Evolutionary conservation across 2,329 filamentous ascomycete species (phyloP), one percentile per base, ranked within the genome.

Genomic region (Fusarium tjaetaba): DNA sequence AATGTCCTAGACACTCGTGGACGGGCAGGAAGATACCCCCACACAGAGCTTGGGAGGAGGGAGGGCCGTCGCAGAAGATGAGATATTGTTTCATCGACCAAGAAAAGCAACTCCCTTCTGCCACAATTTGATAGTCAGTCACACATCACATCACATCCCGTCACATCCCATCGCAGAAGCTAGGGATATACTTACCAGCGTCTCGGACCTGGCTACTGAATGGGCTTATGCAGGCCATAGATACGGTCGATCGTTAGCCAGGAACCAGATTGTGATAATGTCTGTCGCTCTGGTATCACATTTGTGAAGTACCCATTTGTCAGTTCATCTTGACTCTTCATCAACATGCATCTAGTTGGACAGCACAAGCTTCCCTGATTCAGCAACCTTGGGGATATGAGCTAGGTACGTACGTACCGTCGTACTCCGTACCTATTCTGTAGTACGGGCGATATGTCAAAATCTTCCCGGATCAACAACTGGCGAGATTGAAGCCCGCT

Each of bases 151-250:
- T 48, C 60, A 52, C 34, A 59, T 58, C 58, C 16, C 36, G 24
- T 48, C 60, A 39, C 34, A 60, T 58, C 46, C 16, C 36, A 41
- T 52, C 24, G 34, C 34, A 36, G n/a, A 36, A 52, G 30, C 48
- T 52, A 52, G 48, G 30, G n/a, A 55, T 24, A 41, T 22, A 43
- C 36, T 58, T 74, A 45, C 71, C 63, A 42, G 61, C 49, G 71
- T 68, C 53, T 71, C 71, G 63, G 71, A 56, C 55, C 67, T 71
- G 67, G 67, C 62, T 65, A 53, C 55, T 53, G 59, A 59, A 61
- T 56, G 57, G 67, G 34, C 67, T 62, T 62, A 74, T 74, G 71
- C 71, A 74, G 71, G 71, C 58, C 71, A 61, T 56, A 41, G 46
- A 60, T 49, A 49, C 52, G 71, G 56, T 55, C 61, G 61, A 58